A percentile compares a stretch with the other conserved stretches of the same genome.
phyloP scores from a whole-genome alignment of 192 early-diverging fungal species.

The Backusella macrospora region DNA sequence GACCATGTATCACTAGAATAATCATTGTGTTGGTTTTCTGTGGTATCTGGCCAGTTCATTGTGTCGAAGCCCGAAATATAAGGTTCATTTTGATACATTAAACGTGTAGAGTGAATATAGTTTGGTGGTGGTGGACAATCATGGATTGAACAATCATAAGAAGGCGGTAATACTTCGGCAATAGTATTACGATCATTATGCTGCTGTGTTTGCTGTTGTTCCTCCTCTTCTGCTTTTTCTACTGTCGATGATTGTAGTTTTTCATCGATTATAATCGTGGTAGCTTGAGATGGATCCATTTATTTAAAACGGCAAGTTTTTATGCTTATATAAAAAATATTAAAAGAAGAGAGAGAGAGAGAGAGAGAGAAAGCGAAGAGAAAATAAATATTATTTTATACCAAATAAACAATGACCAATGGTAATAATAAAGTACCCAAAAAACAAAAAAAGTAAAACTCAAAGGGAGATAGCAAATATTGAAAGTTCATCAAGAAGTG shows the following conservation, averaged over 20 bases:
- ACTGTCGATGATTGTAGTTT: background rate
- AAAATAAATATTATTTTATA: conserved; percentile 2
- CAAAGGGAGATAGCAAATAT: background rate
- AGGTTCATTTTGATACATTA: conserved; percentile 5
- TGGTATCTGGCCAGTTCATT: background rate
- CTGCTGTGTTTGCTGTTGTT: too few species aligned
- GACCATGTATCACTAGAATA: background rate
- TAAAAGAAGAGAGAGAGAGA: too few species aligned
- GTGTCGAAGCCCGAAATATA: background rate
- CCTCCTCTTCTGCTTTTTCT: background rate
- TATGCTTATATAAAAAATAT: background rate
- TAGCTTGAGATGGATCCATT: background rate
- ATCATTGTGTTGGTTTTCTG: background rate
- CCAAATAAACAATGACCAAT: background rate
- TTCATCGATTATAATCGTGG: background rate
- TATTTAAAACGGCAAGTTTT: background rate
- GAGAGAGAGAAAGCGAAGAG: background rate
- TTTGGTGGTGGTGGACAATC: background rate
- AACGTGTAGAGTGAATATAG: background rate
- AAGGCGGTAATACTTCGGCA: background rate
- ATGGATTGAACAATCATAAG: background rate
- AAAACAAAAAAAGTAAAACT: background rate
- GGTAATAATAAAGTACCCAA: background rate
- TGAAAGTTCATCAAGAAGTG: too few species aligned
- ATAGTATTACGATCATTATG: background rate